phyloP scores from a whole-genome alignment of 331 rosid species.

The Erythrophleum ivorense region DNA sequence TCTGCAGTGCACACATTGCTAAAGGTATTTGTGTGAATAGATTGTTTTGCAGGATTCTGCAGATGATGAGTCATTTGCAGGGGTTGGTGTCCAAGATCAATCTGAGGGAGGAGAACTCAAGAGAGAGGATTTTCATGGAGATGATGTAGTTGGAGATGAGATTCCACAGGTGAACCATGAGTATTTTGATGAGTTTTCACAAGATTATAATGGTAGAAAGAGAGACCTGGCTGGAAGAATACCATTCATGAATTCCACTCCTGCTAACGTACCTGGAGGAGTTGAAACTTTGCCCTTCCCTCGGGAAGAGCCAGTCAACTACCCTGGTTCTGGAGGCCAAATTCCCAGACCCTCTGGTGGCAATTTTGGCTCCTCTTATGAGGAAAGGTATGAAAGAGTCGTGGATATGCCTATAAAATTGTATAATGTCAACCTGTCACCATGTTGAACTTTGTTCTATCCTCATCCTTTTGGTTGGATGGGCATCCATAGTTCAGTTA shows the following conservation, averaged over 20 bases:
- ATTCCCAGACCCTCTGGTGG: slow-evolving; percentile 49
- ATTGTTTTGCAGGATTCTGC: slow-evolving; percentile 90
- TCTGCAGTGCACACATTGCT: slow-evolving; percentile 34
- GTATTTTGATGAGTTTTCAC: slow-evolving; percentile 56
- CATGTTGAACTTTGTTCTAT: slow-evolving; percentile 14
- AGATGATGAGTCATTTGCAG: slow-evolving; percentile 82
- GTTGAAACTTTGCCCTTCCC: slow-evolving; percentile 52
- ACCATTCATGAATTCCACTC: slow-evolving; percentile 50
- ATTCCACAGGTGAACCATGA: slow-evolving; percentile 51
- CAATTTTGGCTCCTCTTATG: slow-evolving; percentile 47
- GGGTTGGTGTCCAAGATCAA: slow-evolving; percentile 58
- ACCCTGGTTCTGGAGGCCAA: slow-evolving; percentile 54
- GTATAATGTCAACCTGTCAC: slow-evolving; percentile 6
- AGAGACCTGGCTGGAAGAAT: slow-evolving; percentile 64
- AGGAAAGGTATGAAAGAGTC: slow-evolving; percentile 66
- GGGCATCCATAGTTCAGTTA: slow-evolving; percentile 9
- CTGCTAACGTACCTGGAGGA: slow-evolving; percentile 50
- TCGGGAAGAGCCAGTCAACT: slow-evolving; percentile 53
- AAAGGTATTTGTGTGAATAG: slow-evolving; percentile 55
- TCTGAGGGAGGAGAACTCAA: slow-evolving; percentile 58
- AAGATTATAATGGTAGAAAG: slow-evolving; percentile 52
- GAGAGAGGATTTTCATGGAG: slow-evolving; percentile 58
- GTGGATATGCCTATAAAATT: slow-evolving; percentile 16
- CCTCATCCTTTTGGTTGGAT: slow-evolving; percentile 13
- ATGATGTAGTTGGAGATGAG: slow-evolving; percentile 55